A percentile compares a stretch with the other conserved stretches of the same genome.
Evolutionary conservation across 306 rosid genomes (phyloP).

Genomic region (Abrus pulchellus): DNA sequence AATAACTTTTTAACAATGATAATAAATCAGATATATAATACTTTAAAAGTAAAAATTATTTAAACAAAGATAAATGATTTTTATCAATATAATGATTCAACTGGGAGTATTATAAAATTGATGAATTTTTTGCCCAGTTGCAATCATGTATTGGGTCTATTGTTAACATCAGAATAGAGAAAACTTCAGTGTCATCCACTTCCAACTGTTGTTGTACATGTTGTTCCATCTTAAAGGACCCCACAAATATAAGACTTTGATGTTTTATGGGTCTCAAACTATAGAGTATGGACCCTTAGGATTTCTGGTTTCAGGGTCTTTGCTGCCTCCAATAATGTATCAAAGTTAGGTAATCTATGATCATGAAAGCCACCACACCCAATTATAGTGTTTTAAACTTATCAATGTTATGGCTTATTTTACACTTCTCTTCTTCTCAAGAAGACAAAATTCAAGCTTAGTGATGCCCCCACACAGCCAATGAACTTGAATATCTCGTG

Average conservation of each 20-base stretch:
- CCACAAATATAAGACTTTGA: conserved; percentile 41
- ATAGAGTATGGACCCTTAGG: neutral
- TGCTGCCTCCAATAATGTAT: conserved; percentile 40
- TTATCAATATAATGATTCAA: no score
- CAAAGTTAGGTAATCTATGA: neutral
- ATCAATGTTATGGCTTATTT: neutral
- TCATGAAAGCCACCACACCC: neutral
- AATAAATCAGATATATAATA: no score
- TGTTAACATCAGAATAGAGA: neutral
- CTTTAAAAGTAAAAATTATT: no score
- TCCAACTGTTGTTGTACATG: neutral
- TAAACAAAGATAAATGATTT: no score
- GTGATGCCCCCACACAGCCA: no score
- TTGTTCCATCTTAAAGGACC: neutral
- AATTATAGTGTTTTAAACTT: no score
- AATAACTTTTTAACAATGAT: no score
- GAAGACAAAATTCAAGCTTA: neutral
- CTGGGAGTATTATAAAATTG: no score
- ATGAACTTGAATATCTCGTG: no score
- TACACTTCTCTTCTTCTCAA: neutral
- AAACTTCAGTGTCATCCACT: neutral
- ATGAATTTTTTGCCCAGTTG: no score
- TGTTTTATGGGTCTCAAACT: neutral
- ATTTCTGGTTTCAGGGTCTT: neutral
- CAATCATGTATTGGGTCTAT: neutral